Evolutionary conservation across 2,329 filamentous ascomycete genomes (phyloP).

Genomic region (Colletotrichum musae): DNA sequence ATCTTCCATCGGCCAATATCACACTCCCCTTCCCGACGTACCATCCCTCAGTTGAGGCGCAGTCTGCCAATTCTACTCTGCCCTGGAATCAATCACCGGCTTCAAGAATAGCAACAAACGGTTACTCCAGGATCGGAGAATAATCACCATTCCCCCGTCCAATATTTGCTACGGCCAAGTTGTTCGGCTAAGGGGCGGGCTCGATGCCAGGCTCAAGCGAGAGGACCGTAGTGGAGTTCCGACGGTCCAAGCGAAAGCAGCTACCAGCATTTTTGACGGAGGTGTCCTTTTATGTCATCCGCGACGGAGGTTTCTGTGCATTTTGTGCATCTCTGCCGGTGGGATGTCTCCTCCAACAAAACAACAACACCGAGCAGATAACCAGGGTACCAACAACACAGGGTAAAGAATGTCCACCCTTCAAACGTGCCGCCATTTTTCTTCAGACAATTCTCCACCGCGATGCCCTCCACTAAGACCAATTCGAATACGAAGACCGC

Average conservation of each 20-base stretch:
- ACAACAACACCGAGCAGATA: too few relatives aligned
- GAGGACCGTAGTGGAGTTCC: constrained; percentile 16
- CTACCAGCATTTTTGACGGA: background rate
- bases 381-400: too few relatives aligned
- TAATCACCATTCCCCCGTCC: background rate
- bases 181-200: background rate
- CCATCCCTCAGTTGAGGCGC: constrained; percentile 14
- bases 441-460: constrained; percentile 14
- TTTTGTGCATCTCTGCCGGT: background rate
- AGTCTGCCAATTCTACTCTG: background rate
- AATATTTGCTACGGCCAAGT: constrained; percentile 7
- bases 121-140: constrained; percentile 8
- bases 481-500: constrained; percentile 31
- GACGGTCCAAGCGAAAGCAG: background rate
- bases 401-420: background rate
- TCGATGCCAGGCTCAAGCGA: constrained; percentile 7
- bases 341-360: too few relatives aligned
- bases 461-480: constrained; percentile 23
- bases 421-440: background rate
- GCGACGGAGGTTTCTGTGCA: background rate
- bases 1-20: background rate
- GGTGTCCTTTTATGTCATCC: too few relatives aligned
- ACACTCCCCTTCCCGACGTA: background rate
- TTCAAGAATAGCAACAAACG: too few relatives aligned
- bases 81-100: background rate